Conservation (phyloP, 805 yeast species). For the Saccharomycopsis sp. region DNA sequence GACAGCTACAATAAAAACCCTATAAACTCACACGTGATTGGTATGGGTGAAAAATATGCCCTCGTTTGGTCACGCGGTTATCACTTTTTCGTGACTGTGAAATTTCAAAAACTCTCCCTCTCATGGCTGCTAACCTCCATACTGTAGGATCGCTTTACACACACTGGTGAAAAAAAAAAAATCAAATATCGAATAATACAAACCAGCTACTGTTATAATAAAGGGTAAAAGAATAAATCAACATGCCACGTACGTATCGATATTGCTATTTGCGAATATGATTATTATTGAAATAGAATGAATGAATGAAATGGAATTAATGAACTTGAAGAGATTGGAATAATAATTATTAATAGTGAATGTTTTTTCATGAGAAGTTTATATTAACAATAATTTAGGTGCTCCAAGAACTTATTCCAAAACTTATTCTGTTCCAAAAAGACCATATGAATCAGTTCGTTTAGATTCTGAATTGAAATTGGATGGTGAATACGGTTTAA, state of each 20-base stretch:
- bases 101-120: not conserved
- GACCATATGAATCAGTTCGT: slow-evolving; percentile 99
- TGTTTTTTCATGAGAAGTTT: not conserved
- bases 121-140: not conserved
- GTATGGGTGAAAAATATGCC: no score
- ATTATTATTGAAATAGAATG: not conserved
- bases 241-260: slow-evolving; percentile 22
- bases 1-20: no score
- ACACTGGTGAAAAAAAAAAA: slow-evolving; percentile 4
- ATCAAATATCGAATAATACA: slow-evolving; percentile 7
- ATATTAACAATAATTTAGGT: slow-evolving; percentile 41
- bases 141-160: not conserved
- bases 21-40: no score
- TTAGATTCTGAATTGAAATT: slow-evolving; percentile 98
- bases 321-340: not conserved
- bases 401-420: slow-evolving; percentile 99
- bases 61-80: no score
- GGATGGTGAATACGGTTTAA: slow-evolving; percentile 99
- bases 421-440: slow-evolving; percentile 99
- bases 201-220: slow-evolving; percentile 2
- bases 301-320: not conserved
- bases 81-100: slow-evolving; percentile 1
- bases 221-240: slow-evolving; percentile 19
- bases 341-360: not conserved
- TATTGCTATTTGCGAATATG: not conserved